Base-by-base conservation (phyloP, 805 yeast genomes). In the Kluyveromyces nonfermentans region DNA sequence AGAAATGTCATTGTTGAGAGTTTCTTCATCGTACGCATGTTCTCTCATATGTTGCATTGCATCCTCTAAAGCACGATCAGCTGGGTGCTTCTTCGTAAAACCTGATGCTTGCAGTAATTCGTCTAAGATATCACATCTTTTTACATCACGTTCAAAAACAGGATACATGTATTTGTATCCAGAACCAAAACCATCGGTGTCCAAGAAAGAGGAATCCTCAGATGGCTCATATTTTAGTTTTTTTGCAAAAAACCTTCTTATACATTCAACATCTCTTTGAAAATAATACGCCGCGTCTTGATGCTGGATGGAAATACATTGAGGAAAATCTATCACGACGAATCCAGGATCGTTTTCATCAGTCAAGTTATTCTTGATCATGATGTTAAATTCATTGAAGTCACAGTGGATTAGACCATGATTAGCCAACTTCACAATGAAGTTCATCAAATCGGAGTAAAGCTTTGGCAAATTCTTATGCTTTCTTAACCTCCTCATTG, bases 301-400 rank as follows among this genome's bases (percentile, higher is more conserved):
- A 59, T 93, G 99, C 51, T 84, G 89, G 37, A 85, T 85, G 18
- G 96, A 86, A 15, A 93, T 84, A 77, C 97, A 90, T 65, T 93
- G 99, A 3, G 99, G 99, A 71, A 93, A 93, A 72, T 93, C 99
- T 56, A 93, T 90, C 21, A 93, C 96, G 17, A 89, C 82, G 55
- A 88, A 86, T 40, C 85, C 93, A 35, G 68, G 65, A 44, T 80
- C 85, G 45, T 65, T 67, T 16, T 71, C 57, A 34, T 61, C 69
- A 15, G 67, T 65, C 16, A 71, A 74, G 37, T 74, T 76, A 28
- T 75, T 71, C 49, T 83, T 83, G 34, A 84, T 71, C 75, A 93
- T 86, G 53, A 93, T 87, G 63, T 93, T 93, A 65, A 93, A 93
- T 67, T 93, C 99, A 63, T 93, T 93, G 69, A 81, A 93, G 69